Percentiles rank a stretch among this genome's conserved stretches.
Evolutionary conservation across 306 rosid genomes (phyloP).

Genomic region (Acacia melanoxylon): DNA sequence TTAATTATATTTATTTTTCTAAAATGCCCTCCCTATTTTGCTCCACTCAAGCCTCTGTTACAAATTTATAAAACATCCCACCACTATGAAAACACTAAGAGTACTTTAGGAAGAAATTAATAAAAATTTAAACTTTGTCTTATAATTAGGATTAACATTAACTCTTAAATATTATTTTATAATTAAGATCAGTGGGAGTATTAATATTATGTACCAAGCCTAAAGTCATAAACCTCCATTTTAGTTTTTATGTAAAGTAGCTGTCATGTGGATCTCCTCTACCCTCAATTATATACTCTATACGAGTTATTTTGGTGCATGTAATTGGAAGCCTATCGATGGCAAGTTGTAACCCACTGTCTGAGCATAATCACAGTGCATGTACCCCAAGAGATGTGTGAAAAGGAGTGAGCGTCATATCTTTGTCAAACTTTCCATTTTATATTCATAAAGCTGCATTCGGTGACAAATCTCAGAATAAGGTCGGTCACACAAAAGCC

Average conservation of each 20-base stretch:
- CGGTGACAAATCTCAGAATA: conserved; percentile 14
- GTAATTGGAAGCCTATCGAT: not conserved
- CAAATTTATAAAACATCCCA: too few species aligned
- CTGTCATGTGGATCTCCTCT: not conserved
- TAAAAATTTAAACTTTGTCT: too few species aligned
- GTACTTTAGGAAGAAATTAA: too few species aligned
- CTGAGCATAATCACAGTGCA: not conserved
- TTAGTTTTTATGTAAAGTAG: not conserved
- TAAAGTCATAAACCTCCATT: not conserved
- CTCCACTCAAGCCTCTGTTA: too few species aligned
- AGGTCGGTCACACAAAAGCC: conserved; percentile 59
- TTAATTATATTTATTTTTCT: too few species aligned
- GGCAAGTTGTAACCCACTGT: conserved; percentile 12
- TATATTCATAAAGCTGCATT: conserved; percentile 27
- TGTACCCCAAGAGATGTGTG: conserved; percentile 25
- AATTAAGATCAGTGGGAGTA: too few species aligned
- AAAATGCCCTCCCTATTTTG: too few species aligned
- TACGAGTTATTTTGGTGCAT: not conserved
- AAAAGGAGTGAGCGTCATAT: conserved; percentile 37
- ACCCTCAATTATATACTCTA: too few species aligned
- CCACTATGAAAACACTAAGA: too few species aligned
- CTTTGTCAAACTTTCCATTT: conserved; percentile 51
- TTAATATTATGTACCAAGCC: not conserved
- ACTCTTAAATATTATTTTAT: too few species aligned
- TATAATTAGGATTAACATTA: too few species aligned